Evolutionary conservation across 2,329 filamentous ascomycete genomes (phyloP).

Genomic region (Neopestalotiopsis clavispora): DNA sequence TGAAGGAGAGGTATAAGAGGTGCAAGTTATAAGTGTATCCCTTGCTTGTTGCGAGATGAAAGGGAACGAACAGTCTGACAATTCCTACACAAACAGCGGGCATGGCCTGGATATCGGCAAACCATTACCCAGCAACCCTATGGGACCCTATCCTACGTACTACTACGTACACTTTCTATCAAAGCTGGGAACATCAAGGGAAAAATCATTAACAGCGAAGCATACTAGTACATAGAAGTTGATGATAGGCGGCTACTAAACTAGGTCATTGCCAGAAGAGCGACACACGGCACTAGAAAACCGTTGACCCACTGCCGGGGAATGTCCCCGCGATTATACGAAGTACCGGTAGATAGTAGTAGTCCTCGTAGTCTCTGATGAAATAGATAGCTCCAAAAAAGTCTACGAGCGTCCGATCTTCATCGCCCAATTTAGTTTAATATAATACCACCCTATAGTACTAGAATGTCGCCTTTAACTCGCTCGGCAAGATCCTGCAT

Average conservation of each 20-base stretch:
- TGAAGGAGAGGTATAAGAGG: neutral
- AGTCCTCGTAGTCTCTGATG: neutral
- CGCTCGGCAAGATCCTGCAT: neutral
- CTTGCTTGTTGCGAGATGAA: neutral
- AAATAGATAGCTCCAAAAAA: neutral
- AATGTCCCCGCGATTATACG: neutral
- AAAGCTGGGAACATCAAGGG: neutral
- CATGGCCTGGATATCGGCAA: no score
- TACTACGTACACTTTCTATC: neutral
- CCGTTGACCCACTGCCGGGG: conserved; percentile 1
- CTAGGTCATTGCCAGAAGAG: neutral
- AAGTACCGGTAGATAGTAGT: neutral
- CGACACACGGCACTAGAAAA: neutral
- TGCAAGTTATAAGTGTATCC: conserved; percentile 1
- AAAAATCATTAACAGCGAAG: neutral
- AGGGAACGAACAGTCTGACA: neutral
- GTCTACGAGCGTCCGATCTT: neutral
- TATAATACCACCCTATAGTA: conserved; percentile 7
- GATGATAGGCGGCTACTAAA: neutral
- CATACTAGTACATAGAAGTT: neutral
- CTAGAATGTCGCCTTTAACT: neutral
- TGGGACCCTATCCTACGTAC: no score
- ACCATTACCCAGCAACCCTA: no score
- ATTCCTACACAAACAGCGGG: no score
- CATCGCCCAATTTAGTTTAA: neutral